These are phyloP conservation scores for Cyclotella cryptica DNA, from an alignment of 108 stramenopile species.

Conservation along the genomic window DNA sequence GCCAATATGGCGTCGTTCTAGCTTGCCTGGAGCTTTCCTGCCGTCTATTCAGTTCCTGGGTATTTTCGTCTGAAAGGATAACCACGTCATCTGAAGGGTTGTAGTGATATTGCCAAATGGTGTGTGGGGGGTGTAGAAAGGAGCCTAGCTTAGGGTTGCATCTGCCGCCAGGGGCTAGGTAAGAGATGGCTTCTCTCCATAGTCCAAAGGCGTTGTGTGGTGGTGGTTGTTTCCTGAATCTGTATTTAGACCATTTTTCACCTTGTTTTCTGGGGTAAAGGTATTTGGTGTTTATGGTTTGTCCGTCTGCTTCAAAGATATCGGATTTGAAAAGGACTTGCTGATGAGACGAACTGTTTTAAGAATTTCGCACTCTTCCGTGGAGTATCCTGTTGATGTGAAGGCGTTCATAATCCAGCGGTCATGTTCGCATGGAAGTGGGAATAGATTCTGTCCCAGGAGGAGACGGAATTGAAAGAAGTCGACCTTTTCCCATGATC, in stretches of 20 bases:
- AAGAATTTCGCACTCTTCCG: not conserved
- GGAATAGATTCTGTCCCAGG: not conserved
- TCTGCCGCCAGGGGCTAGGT: not conserved
- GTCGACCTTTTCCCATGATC: no score
- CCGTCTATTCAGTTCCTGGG: no score
- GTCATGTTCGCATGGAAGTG: constrained; percentile 8
- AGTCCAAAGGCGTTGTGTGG: not conserved
- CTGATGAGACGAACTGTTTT: constrained; percentile 22
- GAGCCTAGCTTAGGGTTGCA: not conserved
- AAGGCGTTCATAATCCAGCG: constrained; percentile 11
- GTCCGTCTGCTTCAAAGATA: constrained; percentile 4
- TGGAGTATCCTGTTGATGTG: not conserved
- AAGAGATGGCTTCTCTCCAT: not conserved
- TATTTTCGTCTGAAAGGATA: no score
- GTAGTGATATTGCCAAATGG: no score
- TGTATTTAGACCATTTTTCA: constrained; percentile 18
- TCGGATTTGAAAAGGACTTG: constrained; percentile 34
- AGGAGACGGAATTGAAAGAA: no score
- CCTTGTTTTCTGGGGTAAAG: not conserved
- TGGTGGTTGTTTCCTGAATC: not conserved
- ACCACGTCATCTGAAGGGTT: not conserved
- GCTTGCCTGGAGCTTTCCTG: no score
- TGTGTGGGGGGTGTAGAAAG: not conserved
- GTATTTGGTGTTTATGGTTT: constrained; percentile 13
- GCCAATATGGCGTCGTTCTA: no score